Evolutionary conservation across 2,329 filamentous ascomycete species (phyloP).

Genomic region (Seiridium unicorne): DNA sequence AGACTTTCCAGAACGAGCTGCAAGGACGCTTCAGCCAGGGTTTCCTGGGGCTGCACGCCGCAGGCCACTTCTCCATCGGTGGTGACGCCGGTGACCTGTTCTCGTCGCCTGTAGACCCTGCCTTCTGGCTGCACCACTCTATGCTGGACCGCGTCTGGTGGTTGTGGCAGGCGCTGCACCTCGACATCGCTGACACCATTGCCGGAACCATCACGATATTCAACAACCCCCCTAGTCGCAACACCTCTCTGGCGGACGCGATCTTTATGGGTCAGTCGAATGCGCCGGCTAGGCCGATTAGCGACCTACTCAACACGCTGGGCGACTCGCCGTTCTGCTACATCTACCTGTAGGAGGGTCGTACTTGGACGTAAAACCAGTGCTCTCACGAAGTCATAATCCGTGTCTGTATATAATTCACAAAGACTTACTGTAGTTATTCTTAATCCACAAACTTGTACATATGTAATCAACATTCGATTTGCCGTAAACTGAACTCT

Average conservation of each 20-base stretch:
- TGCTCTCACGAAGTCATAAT: not conserved
- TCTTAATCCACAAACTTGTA: no score
- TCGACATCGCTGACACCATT: conserved; percentile 12
- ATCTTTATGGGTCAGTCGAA: conserved; percentile 17
- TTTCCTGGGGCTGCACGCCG: conserved; percentile 24
- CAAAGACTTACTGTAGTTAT: not conserved
- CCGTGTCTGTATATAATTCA: not conserved
- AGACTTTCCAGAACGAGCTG: conserved; percentile 32
- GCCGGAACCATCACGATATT: conserved; percentile 24
- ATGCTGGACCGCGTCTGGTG: conserved; percentile 25
- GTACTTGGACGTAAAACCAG: not conserved
- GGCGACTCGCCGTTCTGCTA: conserved; percentile 19
- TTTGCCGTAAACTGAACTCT: no score
- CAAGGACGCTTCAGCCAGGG: conserved; percentile 27
- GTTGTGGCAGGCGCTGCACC: conserved; percentile 22
- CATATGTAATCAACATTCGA: no score
- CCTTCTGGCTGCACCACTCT: conserved; percentile 23
- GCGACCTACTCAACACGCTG: conserved; percentile 15
- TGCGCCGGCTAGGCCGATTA: conserved; percentile 10
- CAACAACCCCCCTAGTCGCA: conserved; percentile 22
- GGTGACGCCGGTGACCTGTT: conserved; percentile 20
- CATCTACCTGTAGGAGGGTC: conserved; percentile 11
- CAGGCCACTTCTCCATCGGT: conserved; percentile 27
- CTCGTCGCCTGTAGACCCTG: conserved; percentile 20
- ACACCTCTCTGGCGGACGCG: conserved; percentile 19